These are phyloP conservation scores for Colletotrichum tofieldiae DNA, from an alignment of 2,329 filamentous ascomycete genomes.

Conservation along the genomic window DNA sequence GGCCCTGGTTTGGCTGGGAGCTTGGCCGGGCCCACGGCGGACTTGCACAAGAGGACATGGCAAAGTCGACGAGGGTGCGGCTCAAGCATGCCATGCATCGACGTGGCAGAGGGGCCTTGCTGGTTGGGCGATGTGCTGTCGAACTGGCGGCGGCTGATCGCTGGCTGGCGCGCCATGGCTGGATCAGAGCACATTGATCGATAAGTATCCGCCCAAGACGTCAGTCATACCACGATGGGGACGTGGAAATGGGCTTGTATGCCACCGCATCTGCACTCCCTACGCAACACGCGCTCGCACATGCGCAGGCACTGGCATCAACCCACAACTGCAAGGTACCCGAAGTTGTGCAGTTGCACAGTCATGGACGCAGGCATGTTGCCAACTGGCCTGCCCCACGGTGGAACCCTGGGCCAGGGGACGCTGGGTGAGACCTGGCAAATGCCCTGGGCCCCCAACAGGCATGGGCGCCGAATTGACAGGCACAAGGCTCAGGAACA, in stretches of 20 bases:
- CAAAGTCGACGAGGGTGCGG: background rate
- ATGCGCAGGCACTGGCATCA: background rate
- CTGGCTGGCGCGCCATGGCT: background rate
- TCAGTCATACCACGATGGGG: background rate
- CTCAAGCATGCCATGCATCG: background rate
- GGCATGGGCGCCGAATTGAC: slow-evolving; percentile 27
- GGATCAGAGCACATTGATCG: slow-evolving; percentile 7
- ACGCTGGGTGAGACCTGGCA: slow-evolving; percentile 28
- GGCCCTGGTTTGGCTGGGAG: slow-evolving; percentile 4
- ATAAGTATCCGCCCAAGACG: slow-evolving; percentile 10
- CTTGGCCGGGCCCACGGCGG: slow-evolving; percentile 6
- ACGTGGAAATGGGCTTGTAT: background rate
- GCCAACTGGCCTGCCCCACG: slow-evolving; percentile 16
- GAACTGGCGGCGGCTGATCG: background rate
- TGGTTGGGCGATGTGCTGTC: slow-evolving; percentile 6
- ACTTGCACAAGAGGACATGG: background rate
- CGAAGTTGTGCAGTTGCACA: slow-evolving; percentile 28
- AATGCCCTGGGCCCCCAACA: slow-evolving; percentile 22
- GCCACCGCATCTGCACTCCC: background rate
- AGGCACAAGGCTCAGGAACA: slow-evolving; percentile 25
- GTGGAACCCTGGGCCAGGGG: slow-evolving; percentile 17
- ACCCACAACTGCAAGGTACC: slow-evolving; percentile 36
- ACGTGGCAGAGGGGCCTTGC: background rate
- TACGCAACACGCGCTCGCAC: background rate
- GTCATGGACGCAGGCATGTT: slow-evolving; percentile 4